These are phyloP conservation scores for Boletus subparvulus DNA, from an alignment of 768 basidiomycete species.

Conservation along the genomic window DNA sequence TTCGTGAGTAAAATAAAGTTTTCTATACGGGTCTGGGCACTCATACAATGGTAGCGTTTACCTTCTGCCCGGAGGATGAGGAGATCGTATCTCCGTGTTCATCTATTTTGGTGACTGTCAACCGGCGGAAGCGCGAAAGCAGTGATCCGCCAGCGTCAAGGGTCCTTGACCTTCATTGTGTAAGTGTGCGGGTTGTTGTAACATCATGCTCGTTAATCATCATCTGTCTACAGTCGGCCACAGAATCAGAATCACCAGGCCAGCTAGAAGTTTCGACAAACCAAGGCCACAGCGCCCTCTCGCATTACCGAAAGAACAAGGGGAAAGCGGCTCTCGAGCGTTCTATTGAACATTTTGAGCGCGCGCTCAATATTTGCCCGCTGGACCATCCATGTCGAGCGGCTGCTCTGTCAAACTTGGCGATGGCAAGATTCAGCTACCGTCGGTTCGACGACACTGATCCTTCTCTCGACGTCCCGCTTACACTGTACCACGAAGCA, in stretches of 20 bases:
- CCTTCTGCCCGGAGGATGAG: not conserved
- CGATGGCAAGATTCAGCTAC: not conserved
- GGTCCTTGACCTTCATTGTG: not conserved
- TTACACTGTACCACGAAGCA: not conserved
- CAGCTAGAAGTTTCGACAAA: not conserved
- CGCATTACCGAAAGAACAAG: not conserved
- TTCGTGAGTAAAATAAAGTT: not conserved
- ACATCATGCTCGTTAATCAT: not conserved
- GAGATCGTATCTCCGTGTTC: not conserved
- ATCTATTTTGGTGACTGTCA: not conserved
- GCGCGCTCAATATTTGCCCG: not conserved
- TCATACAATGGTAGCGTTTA: not conserved
- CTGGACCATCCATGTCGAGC: slow-evolving; percentile 1
- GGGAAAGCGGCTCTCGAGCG: not conserved
- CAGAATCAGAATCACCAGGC: not conserved
- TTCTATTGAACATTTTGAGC: not conserved
- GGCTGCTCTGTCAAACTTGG: slow-evolving; percentile 1
- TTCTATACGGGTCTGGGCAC: too few relatives aligned
- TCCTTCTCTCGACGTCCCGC: not conserved
- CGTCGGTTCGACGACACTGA: not conserved
- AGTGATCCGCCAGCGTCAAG: not conserved
- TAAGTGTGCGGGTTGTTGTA: not conserved
- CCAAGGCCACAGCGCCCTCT: not conserved
- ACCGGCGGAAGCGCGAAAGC: not conserved
- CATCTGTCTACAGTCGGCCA: not conserved